phyloP scores from a whole-genome alignment of 768 basidiomycete species.

The Podaxis sp. region DNA sequence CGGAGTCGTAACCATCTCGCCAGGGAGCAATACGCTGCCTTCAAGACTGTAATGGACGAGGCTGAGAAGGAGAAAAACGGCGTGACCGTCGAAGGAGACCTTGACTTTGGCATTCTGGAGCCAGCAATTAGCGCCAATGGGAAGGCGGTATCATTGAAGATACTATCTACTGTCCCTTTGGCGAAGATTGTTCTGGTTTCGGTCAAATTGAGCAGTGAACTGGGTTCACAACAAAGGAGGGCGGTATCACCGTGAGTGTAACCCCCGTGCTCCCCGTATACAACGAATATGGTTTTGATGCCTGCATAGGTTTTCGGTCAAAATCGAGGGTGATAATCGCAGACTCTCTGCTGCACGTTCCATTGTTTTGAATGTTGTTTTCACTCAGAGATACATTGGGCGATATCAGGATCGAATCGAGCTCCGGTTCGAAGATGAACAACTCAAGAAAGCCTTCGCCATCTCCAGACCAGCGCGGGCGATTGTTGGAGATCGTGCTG shows the following conservation, averaged over 20 bases:
- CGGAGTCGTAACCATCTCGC: constrained; percentile 28
- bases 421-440: constrained; percentile 46
- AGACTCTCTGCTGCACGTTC: constrained; percentile 23
- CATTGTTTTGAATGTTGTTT: constrained; percentile 28
- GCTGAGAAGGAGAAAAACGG: constrained; percentile 57
- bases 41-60: constrained; percentile 44
- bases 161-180: constrained; percentile 29
- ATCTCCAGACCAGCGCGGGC: constrained; percentile 45
- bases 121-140: constrained; percentile 27
- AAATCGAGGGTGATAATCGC: constrained; percentile 16
- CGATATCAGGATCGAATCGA: constrained; percentile 54
- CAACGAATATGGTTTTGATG: background rate
- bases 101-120: constrained; percentile 56
- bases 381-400: constrained; percentile 38
- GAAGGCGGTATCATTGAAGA: constrained; percentile 15
- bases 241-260: constrained; percentile 13
- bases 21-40: constrained; percentile 36
- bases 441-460: constrained; percentile 40
- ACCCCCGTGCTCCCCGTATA: background rate
- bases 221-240: constrained; percentile 3
- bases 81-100: constrained; percentile 37
- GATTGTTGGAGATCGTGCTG: constrained; percentile 43
- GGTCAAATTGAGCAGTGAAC: background rate
- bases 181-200: constrained; percentile 26
- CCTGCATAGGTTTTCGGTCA: constrained; percentile 25